These are phyloP conservation scores for Calonectria honghensis DNA, from an alignment of 2,329 filamentous ascomycete genomes.

Conservation along the genomic window DNA sequence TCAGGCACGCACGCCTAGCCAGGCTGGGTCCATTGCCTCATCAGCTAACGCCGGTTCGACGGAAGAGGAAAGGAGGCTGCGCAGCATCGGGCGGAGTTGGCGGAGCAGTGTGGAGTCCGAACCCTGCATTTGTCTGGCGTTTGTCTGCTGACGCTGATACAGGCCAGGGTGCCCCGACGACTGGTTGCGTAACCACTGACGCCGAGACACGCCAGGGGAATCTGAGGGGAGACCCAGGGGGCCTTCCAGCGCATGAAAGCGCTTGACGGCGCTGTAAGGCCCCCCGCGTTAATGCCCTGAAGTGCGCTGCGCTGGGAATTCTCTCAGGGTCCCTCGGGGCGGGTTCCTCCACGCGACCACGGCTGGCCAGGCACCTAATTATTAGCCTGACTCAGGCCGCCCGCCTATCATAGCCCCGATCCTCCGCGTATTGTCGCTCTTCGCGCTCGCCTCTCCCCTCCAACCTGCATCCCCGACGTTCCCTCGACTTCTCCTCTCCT, in stretches of 20 bases:
- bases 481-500: constrained; percentile 46
- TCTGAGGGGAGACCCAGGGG: background rate
- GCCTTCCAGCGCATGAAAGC: background rate
- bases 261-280: background rate
- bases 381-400: constrained; percentile 24
- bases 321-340: constrained; percentile 2
- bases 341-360: constrained; percentile 18
- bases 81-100: constrained; percentile 22
- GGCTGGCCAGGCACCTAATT: constrained; percentile 27
- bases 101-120: constrained; percentile 10
- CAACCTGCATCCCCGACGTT: constrained; percentile 41
- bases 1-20: constrained; percentile 21
- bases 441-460: constrained; percentile 13
- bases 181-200: constrained; percentile 27
- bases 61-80: constrained; percentile 17
- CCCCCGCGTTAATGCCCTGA: constrained; percentile 19
- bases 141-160: constrained; percentile 25
- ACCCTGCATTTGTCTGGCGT: constrained; percentile 24
- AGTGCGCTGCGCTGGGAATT: constrained; percentile 4
- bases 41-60: constrained; percentile 9
- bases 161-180: constrained; percentile 18
- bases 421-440: constrained; percentile 11
- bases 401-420: background rate
- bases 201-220: constrained; percentile 23
- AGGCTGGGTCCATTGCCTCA: constrained; percentile 29